Evolutionary conservation across 352 stramenopile species (phyloP), one percentile per base, ranked within the genome.

Genomic region (Pythium guiyangense): DNA sequence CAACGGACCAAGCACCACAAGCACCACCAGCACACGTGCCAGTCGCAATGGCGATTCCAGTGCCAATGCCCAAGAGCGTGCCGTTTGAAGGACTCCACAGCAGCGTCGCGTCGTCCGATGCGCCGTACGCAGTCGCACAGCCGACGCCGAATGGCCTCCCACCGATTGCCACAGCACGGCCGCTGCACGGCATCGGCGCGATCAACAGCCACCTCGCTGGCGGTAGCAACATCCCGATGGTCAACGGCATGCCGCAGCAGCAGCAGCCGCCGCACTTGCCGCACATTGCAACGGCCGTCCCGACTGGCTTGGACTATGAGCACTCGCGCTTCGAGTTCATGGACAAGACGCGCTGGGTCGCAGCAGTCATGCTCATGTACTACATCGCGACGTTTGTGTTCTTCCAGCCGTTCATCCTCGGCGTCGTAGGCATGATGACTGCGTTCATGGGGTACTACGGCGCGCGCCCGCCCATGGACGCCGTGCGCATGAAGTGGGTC

Each of bases 311-410:
- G 18, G 48, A 49, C 45, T 54, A 64, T n/a, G 71, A 79, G 59
- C 72, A 73, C 48, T 52, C 70, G 60, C 71, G 67, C 39, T 88
- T 90, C 49, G 61, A 74, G 59, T 80, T 73, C 57, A 71, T 88
- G 64, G 73, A 84, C 64, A 74, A 73, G 49, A 86, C 73, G 17
- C 73, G 79, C 15, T 84, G 77, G 75, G 62, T 84, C 59, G 79
- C 77, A 0, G 68, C 64, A 45, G 65, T 77, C 52, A 81, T 91
- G 69, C 68, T 91, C 47, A 66, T 62, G 52, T 91, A 91, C 56
- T 91, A 91, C 64, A 52, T 75, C 15, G 67, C 52, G 25, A 88
- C 81, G 40, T 82, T 88, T 48, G 64, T 91, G 64, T 90, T 91
- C 59, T 43, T 88, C 46, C 81, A 91, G 62, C 81, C 81, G 29